Evolutionary conservation across 2,329 filamentous ascomycete genomes (phyloP), one percentile per base, ranked within the genome.

Genomic region (Fusarium compactum): DNA sequence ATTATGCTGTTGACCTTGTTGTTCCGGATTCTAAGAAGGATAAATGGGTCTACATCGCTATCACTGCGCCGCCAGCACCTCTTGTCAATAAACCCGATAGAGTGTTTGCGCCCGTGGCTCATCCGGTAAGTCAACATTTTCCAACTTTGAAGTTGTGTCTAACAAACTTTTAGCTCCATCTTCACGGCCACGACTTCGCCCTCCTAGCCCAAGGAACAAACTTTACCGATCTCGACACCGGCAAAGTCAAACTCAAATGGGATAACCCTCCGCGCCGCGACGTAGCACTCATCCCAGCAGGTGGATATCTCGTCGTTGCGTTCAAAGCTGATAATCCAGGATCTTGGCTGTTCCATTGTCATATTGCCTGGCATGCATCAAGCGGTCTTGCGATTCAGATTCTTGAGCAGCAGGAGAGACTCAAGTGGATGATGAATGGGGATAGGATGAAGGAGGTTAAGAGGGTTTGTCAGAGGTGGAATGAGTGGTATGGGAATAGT

Each of bases 251-350:
- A 3, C 59, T 75, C 1, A 70, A 47, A 6, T 53, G 73, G 6
- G 65, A 73, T 52, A 87, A 87, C 71, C 84, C 86, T 2, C 82
- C 83, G 12, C 82, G 86, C 11, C 81, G 86, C 22, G 85, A 87
- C 70, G 83, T 85, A 8, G 85, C 84, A 2, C 81, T 84, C 44
- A 77, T 87, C 1, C 80, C 80, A 1, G 70, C 62, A 3, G 71
- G 72, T 11, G 84, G 84, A 0, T 83, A 83, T 68, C 58, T 85
- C 6, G 81, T 85, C 10, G 78, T 87, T 34, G 84, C 83, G 5
- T 83, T 86, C 67, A 77, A 83, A 69, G 79, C 80, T 1, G 78
- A 81, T 58, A 87, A 86, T 74, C 82, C 85, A 2, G 84, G 85
- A 0, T 75, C 77, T 2, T 85, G 84, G 84, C 70, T 84, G 0